phyloP scores from a whole-genome alignment of 163 green algal genomes.

The Scenedesmus sp. region DNA sequence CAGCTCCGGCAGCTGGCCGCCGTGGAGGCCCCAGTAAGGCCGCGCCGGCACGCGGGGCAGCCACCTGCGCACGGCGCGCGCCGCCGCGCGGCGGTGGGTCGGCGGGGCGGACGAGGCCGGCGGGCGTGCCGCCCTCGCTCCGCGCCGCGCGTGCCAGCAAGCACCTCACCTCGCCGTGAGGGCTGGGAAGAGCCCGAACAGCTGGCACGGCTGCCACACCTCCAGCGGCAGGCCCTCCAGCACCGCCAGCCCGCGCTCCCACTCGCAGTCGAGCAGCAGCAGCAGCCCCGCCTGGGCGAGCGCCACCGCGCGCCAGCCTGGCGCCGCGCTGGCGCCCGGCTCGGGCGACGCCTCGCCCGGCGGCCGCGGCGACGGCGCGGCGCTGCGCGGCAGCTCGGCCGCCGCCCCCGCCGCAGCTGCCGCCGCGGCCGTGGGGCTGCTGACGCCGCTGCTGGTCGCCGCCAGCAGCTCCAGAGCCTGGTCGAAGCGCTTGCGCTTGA shows the following conservation, averaged over 20 bases:
- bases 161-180: constrained; percentile 29
- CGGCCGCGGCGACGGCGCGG: constrained; percentile 13
- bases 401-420: background rate
- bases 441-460: background rate
- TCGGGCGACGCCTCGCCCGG: background rate
- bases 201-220: constrained; percentile 52
- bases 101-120: background rate
- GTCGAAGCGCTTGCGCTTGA: constrained; percentile 52
- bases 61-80: constrained; percentile 11
- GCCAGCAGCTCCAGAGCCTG: constrained; percentile 48
- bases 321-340: background rate
- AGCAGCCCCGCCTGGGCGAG: constrained; percentile 44
- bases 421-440: background rate
- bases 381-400: constrained; percentile 40
- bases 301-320: constrained; percentile 16
- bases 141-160: background rate
- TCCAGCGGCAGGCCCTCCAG: constrained; percentile 16
- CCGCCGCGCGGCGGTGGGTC: no score
- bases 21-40: constrained; percentile 54
- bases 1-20: constrained; percentile 40
- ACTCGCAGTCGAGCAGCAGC: constrained; percentile 44
- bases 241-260: constrained; percentile 30
- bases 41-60: background rate
- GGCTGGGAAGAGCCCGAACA: constrained; percentile 52
- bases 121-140: no score